A percentile compares a stretch with the other conserved stretches of the same genome.
Evolutionary conservation across 1,284 basidiomycete genomes (phyloP).

Genomic region (Malassezia nana): DNA sequence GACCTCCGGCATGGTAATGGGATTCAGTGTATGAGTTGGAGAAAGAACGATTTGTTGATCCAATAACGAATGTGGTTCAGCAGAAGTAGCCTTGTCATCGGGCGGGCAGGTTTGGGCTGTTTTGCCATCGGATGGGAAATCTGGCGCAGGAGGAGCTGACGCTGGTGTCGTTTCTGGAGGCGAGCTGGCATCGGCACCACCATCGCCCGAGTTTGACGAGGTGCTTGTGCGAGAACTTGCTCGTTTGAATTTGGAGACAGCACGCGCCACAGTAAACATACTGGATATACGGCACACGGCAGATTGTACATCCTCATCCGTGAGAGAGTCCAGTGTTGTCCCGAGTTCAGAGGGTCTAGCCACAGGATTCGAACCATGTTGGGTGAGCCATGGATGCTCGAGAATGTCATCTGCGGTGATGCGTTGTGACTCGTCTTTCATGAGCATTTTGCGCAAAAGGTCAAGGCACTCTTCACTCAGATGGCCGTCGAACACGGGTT

Average conservation of each 20-base stretch:
- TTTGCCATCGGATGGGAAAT: no score
- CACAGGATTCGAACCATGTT: slow-evolving; percentile 20
- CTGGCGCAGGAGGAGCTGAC: no score
- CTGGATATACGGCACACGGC: slow-evolving; percentile 43
- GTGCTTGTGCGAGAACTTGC: slow-evolving; percentile 1
- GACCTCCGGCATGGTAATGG: neutral
- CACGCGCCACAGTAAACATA: slow-evolving; percentile 43
- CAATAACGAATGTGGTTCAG: neutral
- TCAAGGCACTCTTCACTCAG: slow-evolving; percentile 26
- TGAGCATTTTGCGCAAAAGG: slow-evolving; percentile 31
- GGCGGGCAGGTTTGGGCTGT: no score
- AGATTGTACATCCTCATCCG: slow-evolving; percentile 42
- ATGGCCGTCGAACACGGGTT: slow-evolving; percentile 30
- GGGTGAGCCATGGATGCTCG: slow-evolving; percentile 35
- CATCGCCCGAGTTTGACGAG: neutral
- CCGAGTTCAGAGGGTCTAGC: slow-evolving; percentile 30
- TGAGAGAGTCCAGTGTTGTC: slow-evolving; percentile 28
- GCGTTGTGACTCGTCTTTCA: slow-evolving; percentile 32
- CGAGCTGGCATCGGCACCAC: neutral
- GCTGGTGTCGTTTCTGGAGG: neutral
- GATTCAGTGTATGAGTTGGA: neutral
- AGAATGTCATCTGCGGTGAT: slow-evolving; percentile 33
- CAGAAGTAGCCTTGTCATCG: neutral
- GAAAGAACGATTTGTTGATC: neutral
- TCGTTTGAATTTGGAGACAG: slow-evolving; percentile 42